Conservation (phyloP, 2,329 filamentous ascomycete genomes). For the Fusarium sp. region DNA sequence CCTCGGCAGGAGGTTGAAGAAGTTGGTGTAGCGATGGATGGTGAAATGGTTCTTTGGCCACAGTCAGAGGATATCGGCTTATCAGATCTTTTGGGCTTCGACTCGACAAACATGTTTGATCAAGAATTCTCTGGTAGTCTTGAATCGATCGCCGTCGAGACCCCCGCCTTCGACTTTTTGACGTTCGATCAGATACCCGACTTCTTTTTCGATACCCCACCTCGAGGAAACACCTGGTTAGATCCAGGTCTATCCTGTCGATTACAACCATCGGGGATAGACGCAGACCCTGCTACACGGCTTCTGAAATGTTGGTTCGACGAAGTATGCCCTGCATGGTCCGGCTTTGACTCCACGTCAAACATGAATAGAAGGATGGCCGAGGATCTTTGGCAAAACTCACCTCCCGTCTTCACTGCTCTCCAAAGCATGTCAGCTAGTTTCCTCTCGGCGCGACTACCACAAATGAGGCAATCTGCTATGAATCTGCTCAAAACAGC, state of each 20-base stretch:
- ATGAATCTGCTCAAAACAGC: not conserved
- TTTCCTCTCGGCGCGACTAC: not conserved
- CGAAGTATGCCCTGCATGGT: not conserved
- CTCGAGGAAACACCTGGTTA: rapidly evolving
- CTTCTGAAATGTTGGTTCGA: not conserved
- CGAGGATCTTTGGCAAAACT: not conserved
- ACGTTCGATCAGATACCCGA: not conserved
- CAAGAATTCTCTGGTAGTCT: not conserved
- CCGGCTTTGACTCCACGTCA: not conserved
- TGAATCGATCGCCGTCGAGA: not conserved
- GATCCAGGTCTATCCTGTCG: rapidly evolving
- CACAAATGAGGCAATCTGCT: not conserved
- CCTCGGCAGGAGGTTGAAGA: no score
- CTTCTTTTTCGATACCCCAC: no score
- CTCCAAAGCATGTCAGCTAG: not conserved
- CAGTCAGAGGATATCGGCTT: not conserved
- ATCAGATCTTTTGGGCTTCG: not conserved
- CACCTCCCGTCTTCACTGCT: rapidly evolving
- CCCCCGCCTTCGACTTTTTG: rapidly evolving
- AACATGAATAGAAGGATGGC: not conserved
- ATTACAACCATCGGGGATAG: rapidly evolving
- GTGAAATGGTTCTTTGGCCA: not conserved
- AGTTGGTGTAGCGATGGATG: rapidly evolving
- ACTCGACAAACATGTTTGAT: not conserved
- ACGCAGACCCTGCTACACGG: not conserved